Conservation (phyloP, 2,329 filamentous ascomycete species). For the Cladorrhinum sp. region DNA sequence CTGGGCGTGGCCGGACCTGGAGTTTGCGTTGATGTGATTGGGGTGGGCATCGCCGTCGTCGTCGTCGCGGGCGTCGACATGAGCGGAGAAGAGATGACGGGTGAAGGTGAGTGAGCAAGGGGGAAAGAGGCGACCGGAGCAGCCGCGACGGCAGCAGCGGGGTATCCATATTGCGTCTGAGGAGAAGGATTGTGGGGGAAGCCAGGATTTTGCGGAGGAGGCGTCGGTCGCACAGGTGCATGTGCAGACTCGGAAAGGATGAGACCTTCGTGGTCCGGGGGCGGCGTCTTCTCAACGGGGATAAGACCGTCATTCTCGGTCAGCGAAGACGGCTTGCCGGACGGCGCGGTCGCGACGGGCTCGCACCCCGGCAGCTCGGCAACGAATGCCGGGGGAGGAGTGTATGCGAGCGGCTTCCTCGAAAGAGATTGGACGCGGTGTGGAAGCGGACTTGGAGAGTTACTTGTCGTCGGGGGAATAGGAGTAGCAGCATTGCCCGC, state of each 20-base stretch:
- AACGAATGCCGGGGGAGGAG: background rate
- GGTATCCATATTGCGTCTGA: background rate
- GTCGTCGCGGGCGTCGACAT: too few relatives aligned
- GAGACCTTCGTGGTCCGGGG: slow-evolving; percentile 18
- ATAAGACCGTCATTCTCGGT: slow-evolving; percentile 15
- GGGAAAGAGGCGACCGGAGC: background rate
- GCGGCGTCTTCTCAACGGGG: slow-evolving; percentile 9
- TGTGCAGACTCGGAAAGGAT: background rate
- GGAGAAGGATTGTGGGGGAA: too few relatives aligned
- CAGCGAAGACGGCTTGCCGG: background rate
- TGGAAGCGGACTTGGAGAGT: too few relatives aligned
- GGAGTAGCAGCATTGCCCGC: too few relatives aligned
- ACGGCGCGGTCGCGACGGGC: background rate
- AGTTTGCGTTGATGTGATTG: background rate
- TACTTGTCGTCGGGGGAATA: background rate
- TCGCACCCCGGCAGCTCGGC: background rate
- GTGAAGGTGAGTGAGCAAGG: background rate
- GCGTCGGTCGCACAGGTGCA: background rate
- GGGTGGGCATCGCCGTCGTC: background rate
- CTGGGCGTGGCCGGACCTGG: background rate
- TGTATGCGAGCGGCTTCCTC: background rate
- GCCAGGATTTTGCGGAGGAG: too few relatives aligned
- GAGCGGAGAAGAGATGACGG: background rate
- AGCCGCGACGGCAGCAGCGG: too few relatives aligned
- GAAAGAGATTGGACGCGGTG: background rate